Conservation (phyloP, 2,329 filamentous ascomycete genomes). For the Microthyrium microscopicum region DNA sequence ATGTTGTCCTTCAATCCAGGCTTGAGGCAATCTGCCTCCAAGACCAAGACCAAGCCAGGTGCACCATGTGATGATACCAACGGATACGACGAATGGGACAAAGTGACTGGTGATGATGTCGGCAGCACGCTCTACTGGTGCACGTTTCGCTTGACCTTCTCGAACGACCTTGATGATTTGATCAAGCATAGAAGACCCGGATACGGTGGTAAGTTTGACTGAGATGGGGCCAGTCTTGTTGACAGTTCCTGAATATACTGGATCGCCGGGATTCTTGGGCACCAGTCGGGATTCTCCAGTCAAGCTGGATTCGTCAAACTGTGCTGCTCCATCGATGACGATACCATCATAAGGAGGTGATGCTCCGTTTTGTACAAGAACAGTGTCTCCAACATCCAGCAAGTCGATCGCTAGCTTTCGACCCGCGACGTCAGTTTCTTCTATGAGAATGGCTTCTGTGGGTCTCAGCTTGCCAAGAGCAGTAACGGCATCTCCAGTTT, state of each 20-base stretch:
- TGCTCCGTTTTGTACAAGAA: constrained; percentile 60
- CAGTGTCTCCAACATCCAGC: constrained; percentile 36
- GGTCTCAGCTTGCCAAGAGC: constrained; percentile 64
- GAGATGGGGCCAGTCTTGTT: constrained; percentile 51
- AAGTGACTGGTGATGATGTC: constrained; percentile 61
- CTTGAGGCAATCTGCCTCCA: constrained; percentile 36
- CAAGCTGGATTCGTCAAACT: constrained; percentile 79
- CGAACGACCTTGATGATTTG: constrained; percentile 62
- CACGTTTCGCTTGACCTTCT: constrained; percentile 59
- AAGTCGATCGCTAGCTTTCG: constrained; percentile 45
- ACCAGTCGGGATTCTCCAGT: constrained; percentile 62
- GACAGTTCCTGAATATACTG: constrained; percentile 56
- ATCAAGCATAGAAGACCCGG: constrained; percentile 60
- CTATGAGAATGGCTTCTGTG: constrained; percentile 55
- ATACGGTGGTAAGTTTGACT: constrained; percentile 45
- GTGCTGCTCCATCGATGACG: constrained; percentile 38
- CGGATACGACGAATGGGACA: constrained; percentile 52
- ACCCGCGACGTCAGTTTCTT: constrained; percentile 20
- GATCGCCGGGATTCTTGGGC: constrained; percentile 44
- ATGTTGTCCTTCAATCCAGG: constrained; percentile 36
- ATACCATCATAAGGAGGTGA: constrained; percentile 74
- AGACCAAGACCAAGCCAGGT: constrained; percentile 52
- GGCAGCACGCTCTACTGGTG: constrained; percentile 59
- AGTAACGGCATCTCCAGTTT: constrained; percentile 71
- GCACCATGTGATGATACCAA: constrained; percentile 56